Base-by-base conservation (phyloP, 495 filamentous ascomycete genomes). In the Penicilliopsis zonata region DNA sequence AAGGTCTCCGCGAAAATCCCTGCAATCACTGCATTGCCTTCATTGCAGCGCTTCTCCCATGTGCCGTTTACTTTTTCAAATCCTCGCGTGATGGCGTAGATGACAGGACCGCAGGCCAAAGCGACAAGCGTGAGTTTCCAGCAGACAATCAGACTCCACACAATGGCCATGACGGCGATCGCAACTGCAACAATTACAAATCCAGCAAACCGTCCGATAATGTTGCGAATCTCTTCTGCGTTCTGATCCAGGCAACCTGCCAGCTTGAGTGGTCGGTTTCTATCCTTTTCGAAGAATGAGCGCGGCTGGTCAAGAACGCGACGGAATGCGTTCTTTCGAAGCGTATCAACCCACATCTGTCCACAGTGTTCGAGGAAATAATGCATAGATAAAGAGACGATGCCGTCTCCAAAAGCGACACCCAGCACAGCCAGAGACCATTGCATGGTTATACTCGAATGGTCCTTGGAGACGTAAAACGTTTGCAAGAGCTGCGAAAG, bases 101-200 rank as follows among this genome's bases (percentile, higher is more conserved):
- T 69, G 7, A 82, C 55, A 2, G 88, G 86, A 0, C 70, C 60
- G 39, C 69, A 74, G 0, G 70, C 60, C 9, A 95, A 58, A 2
- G 77, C 76, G 33, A 94, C 76, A 4, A 93, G 57, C 0, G 86
- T 88, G 16, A 95, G 54, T 47, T 80, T 78, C 86, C 86, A 95
- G 36, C 74, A 78, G 23, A 79, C 66, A 0, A 67, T 41, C 30
- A 94, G 43, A 28, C 82, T 78, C 86, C 85, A 95, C 4, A 70
- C 41, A 5, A 92, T 36, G 0, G 85, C 70, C 12, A 80, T 70
- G 1, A 58, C 21, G 10, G 80, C 69, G 65, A 90, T 85, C 7
- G 69, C 33, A 4, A 62, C 44, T 3, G 77, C 72, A 4, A 82
- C 70, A 9, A 86, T 67, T 0, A 79, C 48, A 25, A 76, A 72